Percentiles rank a stretch among this genome's conserved stretches.
Conservation (phyloP, 345 rosid species). For the Boechera stricta region DNA sequence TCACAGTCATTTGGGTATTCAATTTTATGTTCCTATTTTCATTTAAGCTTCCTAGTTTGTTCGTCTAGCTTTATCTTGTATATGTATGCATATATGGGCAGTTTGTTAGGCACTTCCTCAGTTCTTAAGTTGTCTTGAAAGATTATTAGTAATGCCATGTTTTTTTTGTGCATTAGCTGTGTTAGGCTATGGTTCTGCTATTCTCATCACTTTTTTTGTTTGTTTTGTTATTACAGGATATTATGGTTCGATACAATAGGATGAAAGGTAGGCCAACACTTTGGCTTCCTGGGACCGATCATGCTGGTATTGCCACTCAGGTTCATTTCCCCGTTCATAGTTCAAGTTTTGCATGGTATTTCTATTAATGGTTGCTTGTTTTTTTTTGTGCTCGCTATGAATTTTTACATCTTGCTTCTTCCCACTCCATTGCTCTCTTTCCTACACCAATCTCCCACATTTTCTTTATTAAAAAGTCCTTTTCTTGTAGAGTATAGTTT, state of each 20-base stretch:
- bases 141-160: neutral
- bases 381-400: neutral
- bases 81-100: neutral
- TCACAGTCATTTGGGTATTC: constrained; percentile 44
- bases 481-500: constrained; percentile 10
- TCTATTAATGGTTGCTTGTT: neutral
- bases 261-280: constrained; percentile 97
- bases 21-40: constrained; percentile 12
- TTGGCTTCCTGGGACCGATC: constrained; percentile 99
- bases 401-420: constrained; percentile 7
- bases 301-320: constrained; percentile 99
- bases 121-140: constrained; percentile 14
- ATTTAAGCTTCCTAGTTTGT: constrained; percentile 31
- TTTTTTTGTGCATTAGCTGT: constrained; percentile 19
- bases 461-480: neutral
- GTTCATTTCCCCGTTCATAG: constrained; percentile 49
- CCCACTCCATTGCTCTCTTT: constrained; percentile 22
- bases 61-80: constrained; percentile 12
- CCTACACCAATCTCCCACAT: constrained; percentile 1
- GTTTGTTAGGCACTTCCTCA: neutral
- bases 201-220: constrained; percentile 27
- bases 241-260: constrained; percentile 87
- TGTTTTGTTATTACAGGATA: constrained; percentile 44
- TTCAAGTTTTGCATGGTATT: constrained; percentile 26
- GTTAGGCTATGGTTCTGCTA: constrained; percentile 16